Evolutionary conservation across 495 filamentous ascomycete species (phyloP).

Genomic region (Podospora comata): DNA sequence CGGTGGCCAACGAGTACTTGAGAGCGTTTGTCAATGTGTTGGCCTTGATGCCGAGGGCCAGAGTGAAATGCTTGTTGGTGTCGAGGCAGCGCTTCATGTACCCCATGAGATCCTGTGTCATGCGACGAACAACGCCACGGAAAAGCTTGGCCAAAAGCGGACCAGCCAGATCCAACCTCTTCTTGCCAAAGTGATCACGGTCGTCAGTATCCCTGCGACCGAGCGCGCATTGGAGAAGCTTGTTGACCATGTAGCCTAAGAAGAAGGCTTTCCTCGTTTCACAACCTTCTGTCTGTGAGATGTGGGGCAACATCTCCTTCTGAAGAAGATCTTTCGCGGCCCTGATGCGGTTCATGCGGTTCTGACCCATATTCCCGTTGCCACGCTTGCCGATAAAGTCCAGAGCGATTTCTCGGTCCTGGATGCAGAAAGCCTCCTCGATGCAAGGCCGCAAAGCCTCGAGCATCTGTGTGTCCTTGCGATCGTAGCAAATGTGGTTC

Average conservation of each 20-base stretch:
- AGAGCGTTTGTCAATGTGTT: constrained; percentile 86
- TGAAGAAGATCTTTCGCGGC: constrained; percentile 92
- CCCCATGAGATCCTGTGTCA: constrained; percentile 82
- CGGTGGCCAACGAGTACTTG: constrained; percentile 96
- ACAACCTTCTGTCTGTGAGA: constrained; percentile 92
- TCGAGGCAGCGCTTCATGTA: constrained; percentile 92
- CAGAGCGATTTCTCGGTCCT: constrained; percentile 90
- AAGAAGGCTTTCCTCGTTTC: constrained; percentile 98
- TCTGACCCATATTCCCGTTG: constrained; percentile 62
- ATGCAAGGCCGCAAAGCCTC: constrained; percentile 96
- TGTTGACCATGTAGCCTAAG: constrained; percentile 97
- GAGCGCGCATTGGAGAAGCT: constrained; percentile 84
- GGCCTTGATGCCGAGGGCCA: constrained; percentile 87
- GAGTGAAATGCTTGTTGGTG: constrained; percentile 77
- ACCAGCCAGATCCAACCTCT: constrained; percentile 91
- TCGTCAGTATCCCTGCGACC: constrained; percentile 92
- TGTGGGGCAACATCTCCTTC: constrained; percentile 94
- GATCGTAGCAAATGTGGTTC: constrained; percentile 94
- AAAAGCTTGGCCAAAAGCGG: constrained; percentile 92
- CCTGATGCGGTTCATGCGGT: constrained; percentile 80
- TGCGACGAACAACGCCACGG: constrained; percentile 76
- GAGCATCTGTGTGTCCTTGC: constrained; percentile 91
- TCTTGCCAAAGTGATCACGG: constrained; percentile 98
- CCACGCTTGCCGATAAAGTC: constrained; percentile 92
- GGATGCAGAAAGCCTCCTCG: constrained; percentile 92